phyloP scores from a whole-genome alignment of 208 protist genomes.

The Wallacemonas sp. region DNA sequence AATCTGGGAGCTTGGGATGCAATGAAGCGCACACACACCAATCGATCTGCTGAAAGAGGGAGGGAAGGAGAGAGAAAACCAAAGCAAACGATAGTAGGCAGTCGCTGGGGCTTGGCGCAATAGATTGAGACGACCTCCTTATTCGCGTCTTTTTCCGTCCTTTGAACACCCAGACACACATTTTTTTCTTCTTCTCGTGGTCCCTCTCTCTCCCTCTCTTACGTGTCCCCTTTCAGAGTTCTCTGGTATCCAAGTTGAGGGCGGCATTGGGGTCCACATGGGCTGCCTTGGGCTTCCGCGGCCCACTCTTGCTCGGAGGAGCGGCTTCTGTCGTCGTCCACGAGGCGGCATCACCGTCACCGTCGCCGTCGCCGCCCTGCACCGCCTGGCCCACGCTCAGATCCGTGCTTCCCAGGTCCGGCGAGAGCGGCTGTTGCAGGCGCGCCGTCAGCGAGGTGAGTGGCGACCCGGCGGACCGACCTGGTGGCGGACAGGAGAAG shows the following conservation, averaged over 20 bases:
- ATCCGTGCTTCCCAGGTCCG: not conserved
- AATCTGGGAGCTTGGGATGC: too few relatives aligned
- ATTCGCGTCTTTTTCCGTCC: not conserved
- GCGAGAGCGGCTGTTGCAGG: not conserved
- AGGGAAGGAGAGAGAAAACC: slow-evolving; percentile 21
- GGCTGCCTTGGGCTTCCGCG: not conserved
- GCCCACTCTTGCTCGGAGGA: too few relatives aligned
- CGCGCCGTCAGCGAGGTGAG: not conserved
- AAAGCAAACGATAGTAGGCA: not conserved
- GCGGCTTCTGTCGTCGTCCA: too few relatives aligned
- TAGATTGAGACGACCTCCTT: not conserved
- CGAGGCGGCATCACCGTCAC: not conserved
- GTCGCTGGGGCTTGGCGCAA: too few relatives aligned
- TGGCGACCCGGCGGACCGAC: not conserved
- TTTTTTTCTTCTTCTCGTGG: not conserved
- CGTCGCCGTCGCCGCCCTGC: not conserved
- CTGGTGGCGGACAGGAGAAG: not conserved
- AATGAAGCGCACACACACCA: too few relatives aligned
- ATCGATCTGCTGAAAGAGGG: too few relatives aligned
- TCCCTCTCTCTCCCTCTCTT: slow-evolving; percentile 9
- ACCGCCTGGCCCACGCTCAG: not conserved
- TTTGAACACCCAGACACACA: not conserved
- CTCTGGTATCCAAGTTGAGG: slow-evolving; percentile 3
- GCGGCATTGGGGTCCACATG: slow-evolving; percentile 6
- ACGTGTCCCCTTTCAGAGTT: not conserved